Evolutionary conservation across 306 rosid genomes (phyloP).

Genomic region (Malus asiatica): DNA sequence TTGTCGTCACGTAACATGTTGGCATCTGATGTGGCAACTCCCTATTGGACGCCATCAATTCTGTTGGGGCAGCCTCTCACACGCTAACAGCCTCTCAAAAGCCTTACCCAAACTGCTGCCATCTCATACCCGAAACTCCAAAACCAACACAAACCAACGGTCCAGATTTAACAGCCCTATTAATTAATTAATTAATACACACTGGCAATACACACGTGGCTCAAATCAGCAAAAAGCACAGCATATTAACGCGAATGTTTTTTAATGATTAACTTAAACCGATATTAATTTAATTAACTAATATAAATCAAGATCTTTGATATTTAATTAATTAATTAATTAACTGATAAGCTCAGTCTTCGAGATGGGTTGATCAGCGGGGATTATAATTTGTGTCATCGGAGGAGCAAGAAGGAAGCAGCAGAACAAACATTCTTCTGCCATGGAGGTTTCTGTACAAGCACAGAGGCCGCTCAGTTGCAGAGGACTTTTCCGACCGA

Average conservation of each 20-base stretch:
- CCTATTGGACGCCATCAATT: neutral
- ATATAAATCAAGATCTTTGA: neutral
- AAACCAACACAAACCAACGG: neutral
- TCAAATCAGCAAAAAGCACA: constrained; percentile 3
- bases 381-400: constrained; percentile 2
- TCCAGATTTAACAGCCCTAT: neutral
- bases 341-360: constrained; percentile 5
- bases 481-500: constrained; percentile 30
- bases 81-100: neutral
- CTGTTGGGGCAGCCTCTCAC: neutral
- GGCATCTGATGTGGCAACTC: constrained; percentile 10
- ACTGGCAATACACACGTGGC: constrained; percentile 13
- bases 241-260: neutral
- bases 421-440: neutral
- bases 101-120: neutral
- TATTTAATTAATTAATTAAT: neutral
- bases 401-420: constrained; percentile 10
- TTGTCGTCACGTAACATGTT: constrained; percentile 21
- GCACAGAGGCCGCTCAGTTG: constrained; percentile 30
- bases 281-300: neutral
- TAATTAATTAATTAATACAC: neutral
- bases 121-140: neutral
- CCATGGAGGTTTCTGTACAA: constrained; percentile 48
- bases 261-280: neutral
- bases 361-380: constrained; percentile 8